Evolutionary conservation across 306 rosid genomes (phyloP), one percentile per base, ranked within the genome.

Genomic region (Neltuma alba): DNA sequence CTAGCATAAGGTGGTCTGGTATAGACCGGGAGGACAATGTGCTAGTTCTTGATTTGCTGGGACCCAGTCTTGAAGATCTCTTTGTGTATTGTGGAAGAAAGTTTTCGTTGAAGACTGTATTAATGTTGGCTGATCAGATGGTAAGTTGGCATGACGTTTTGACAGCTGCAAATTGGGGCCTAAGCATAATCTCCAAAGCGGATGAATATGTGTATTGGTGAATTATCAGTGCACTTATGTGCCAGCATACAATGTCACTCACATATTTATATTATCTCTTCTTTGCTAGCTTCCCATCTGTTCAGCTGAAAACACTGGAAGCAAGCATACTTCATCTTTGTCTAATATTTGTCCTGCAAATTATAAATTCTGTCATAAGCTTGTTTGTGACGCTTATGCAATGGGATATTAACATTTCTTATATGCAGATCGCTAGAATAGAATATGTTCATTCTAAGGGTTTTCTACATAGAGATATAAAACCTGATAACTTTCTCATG

Each of bases 401-500:
- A 23, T 80, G 42, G 68, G 41, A 63, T 81, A 30, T 30, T 37
- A 69, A 45, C 6, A 40, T 14, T 3, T 41, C 12, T 74, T 27
- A 73, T 64, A 10, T 65, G 54, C 79, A 96, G 99, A 88, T 96
- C 78, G 88, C 92, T 34, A 90, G 98, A 83, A 93, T 93, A 75
- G 99, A 96, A 74, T 93, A 88, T 74, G 93, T 83, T 62, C 99
- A 96, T 83, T 96, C 99, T 25, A 96, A 93, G 83, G 99, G 99
- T 13, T 96, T 86, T 85, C 85, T 96, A 62, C 99, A 93, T 11
- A 89, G 99, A 86, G 99, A 96, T 70, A 90, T 96, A 54, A 96
- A 96, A 74, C 98, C 99, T 2, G 99, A 95, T 84, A 95, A 95
- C 87, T 95, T 95, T 80, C 97, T 95, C 73, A 95, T 93, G 99